These are phyloP conservation scores for Fonsecaea monophora DNA, from an alignment of 2,329 filamentous ascomycete species.

Conservation along the genomic window DNA sequence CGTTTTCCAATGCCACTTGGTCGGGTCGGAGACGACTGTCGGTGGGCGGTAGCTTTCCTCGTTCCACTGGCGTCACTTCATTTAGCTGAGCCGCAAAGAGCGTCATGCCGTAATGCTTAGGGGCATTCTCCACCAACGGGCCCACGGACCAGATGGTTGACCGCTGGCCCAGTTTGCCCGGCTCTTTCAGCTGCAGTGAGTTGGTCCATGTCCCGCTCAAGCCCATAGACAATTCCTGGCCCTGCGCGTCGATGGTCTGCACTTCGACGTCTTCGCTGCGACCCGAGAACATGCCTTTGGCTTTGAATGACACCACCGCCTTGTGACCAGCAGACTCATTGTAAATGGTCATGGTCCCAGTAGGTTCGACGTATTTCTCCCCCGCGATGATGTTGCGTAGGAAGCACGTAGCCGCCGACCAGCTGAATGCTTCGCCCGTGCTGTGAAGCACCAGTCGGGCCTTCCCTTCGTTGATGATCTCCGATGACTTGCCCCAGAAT, in stretches of 20 bases:
- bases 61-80: constrained; percentile 82
- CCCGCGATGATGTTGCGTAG: constrained; percentile 95
- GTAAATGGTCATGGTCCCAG: constrained; percentile 83
- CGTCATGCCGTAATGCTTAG: constrained; percentile 86
- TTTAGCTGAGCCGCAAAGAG: constrained; percentile 85
- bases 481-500: constrained; percentile 97
- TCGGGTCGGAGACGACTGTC: constrained; percentile 86
- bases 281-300: constrained; percentile 96
- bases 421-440: constrained; percentile 82
- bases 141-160: constrained; percentile 81
- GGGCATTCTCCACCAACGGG: constrained; percentile 76
- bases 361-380: constrained; percentile 96
- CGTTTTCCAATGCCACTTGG: constrained; percentile 82
- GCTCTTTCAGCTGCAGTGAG: constrained; percentile 69
- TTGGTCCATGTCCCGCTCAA: constrained; percentile 86
- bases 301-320: constrained; percentile 87
- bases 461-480: constrained; percentile 90
- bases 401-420: constrained; percentile 87
- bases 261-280: constrained; percentile 87
- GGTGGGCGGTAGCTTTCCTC: constrained; percentile 75
- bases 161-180: constrained; percentile 64
- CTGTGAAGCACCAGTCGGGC: constrained; percentile 78
- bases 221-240: constrained; percentile 69
- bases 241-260: constrained; percentile 72
- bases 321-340: constrained; percentile 86